Percentiles rank a stretch among this genome's conserved stretches.
Evolutionary conservation across 225 moss, liverwort and hornwort species (phyloP).

Genomic region (Neckera pumila): DNA sequence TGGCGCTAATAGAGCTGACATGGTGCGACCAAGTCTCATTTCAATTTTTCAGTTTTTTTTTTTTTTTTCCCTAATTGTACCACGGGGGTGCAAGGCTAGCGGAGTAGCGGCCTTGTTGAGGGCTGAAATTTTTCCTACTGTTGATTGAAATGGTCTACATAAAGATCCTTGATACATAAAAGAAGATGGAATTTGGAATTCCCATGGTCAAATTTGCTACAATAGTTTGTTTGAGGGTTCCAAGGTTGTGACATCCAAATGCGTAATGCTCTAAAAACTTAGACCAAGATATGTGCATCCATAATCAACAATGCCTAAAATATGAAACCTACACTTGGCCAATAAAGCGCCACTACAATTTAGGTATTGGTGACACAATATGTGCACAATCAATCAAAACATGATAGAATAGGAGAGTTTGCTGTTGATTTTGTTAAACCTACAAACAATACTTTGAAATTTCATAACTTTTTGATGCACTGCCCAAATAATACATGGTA

Average conservation of each 20-base stretch:
- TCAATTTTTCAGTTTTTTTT: no score
- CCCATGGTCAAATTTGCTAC: background rate
- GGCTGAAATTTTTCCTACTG: no score
- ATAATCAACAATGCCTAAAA: background rate
- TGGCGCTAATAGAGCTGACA: no score
- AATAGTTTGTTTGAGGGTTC: background rate
- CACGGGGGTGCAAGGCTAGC: no score
- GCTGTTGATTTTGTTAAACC: background rate
- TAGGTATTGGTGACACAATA: background rate
- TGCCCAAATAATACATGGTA: background rate
- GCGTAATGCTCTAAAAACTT: background rate
- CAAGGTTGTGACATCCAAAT: background rate
- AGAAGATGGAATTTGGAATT: background rate
- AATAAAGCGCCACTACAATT: background rate
- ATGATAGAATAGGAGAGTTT: background rate
- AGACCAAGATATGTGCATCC: fast-evolving
- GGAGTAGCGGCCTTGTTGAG: no score
- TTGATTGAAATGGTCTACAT: background rate
- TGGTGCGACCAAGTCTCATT: no score
- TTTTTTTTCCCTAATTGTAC: no score
- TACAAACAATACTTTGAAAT: background rate
- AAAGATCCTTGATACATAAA: background rate
- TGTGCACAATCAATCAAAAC: background rate
- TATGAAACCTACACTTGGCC: background rate
- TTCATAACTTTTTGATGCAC: background rate